phyloP scores from a whole-genome alignment of 2,329 filamentous ascomycete species.

The Cryphonectria carpinicola region DNA sequence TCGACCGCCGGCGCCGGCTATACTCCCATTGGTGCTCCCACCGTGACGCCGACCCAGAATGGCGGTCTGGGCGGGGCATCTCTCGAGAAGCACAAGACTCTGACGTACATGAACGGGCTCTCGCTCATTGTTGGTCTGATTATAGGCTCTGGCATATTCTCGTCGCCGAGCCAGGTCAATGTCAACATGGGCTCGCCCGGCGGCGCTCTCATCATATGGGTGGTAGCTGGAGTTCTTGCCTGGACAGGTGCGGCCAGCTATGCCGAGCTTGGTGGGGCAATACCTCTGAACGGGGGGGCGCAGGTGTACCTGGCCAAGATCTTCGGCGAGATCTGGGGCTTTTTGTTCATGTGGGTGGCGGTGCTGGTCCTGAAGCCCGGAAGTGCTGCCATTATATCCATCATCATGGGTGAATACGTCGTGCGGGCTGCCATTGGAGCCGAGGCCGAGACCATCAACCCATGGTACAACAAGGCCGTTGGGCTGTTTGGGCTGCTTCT shows the following conservation, averaged over 20 bases:
- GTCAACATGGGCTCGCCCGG: conserved; percentile 88
- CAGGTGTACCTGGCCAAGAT: conserved; percentile 96
- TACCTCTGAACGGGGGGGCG: conserved; percentile 91
- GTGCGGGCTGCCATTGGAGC: conserved; percentile 84
- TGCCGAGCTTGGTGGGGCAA: conserved; percentile 92
- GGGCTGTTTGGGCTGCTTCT: conserved; percentile 75
- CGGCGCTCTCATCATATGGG: conserved; percentile 88
- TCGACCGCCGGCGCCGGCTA: conserved; percentile 77
- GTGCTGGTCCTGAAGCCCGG: conserved; percentile 94
- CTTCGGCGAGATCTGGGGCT: conserved; percentile 89
- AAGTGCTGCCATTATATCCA: conserved; percentile 89
- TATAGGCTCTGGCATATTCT: conserved; percentile 96
- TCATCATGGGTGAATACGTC: conserved; percentile 98
- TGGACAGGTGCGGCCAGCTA: conserved; percentile 97
- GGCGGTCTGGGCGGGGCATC: conserved; percentile 72
- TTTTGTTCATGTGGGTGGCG: conserved; percentile 95
- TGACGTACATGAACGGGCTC: conserved; percentile 93
- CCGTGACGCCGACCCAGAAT: conserved; percentile 56
- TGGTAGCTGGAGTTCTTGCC: conserved; percentile 85
- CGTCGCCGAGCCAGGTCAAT: conserved; percentile 90
- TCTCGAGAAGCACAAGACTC: conserved; percentile 90
- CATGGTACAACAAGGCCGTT: conserved; percentile 89
- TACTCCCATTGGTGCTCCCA: conserved; percentile 80
- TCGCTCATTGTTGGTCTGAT: conserved; percentile 91
- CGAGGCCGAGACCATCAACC: conserved; percentile 78